Conservation (phyloP, 192 early-diverging fungal genomes). For the Entomortierella chlamydospora region DNA sequence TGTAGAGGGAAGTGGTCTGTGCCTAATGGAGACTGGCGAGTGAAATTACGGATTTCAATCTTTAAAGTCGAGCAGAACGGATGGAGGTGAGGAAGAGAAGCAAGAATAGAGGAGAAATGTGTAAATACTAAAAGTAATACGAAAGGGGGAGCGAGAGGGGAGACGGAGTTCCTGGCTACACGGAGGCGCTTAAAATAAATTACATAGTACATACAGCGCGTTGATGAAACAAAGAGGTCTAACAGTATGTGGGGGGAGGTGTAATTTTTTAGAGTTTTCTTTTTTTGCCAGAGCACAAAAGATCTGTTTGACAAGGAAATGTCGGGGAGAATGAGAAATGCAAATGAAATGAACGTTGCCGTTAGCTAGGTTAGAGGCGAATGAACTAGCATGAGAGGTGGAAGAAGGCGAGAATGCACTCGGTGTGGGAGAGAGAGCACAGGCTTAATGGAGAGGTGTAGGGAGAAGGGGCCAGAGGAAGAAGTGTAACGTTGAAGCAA, state of each 20-base stretch:
- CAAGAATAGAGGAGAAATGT: not conserved
- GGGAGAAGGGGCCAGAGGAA: not conserved
- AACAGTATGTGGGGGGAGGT: too few species aligned
- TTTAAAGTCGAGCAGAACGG: not conserved
- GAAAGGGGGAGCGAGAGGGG: slow-evolving; percentile 4
- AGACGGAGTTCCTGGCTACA: not conserved
- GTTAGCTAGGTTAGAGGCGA: not conserved
- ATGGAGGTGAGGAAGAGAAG: not conserved
- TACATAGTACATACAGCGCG: not conserved
- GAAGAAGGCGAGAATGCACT: not conserved
- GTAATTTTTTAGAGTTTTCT: too few species aligned
- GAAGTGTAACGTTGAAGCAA: not conserved
- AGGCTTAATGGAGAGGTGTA: not conserved
- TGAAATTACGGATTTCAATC: too few species aligned
- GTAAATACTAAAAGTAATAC: not conserved
- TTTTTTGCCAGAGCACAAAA: too few species aligned
- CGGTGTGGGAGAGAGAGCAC: not conserved
- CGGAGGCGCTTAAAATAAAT: slow-evolving; percentile 3
- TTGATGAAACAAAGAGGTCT: not conserved
- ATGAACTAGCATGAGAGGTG: not conserved
- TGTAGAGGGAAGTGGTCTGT: not conserved
- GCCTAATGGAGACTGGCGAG: too few species aligned
- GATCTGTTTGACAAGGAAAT: too few species aligned
- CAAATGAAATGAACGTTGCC: not conserved
- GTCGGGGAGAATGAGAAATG: slow-evolving; percentile 1